Evolutionary conservation across 75 land plant genomes (phyloP), one percentile per base, ranked within the genome.

Genomic region (Chamaecyparis obtusa): DNA sequence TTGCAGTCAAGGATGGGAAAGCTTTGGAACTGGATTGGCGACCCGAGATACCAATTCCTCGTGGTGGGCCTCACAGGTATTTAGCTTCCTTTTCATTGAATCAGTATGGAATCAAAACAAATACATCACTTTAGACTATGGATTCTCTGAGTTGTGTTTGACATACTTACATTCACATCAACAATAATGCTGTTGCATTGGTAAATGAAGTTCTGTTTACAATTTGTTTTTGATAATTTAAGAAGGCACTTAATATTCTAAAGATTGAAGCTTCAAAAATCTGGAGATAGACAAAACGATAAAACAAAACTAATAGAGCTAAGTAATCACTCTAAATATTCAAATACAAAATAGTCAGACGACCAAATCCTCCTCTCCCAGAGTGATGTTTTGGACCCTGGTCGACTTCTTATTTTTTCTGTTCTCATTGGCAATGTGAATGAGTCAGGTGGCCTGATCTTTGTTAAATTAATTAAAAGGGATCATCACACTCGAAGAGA

Each of bases 11-110:
- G 36, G 92, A 96, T 90, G 99, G 99, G 27, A 94, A 93, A 90
- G 99, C 92, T 3, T 77, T 98, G 88, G 99, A 96, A 88, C 88
- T 92, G 33, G 88, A 92, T 54, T 98, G 99, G 99, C 51, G 92
- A 83, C 57, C 89, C 37, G 99, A 96, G 85, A 87, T 96, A 55
- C 97, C 97, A 9, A 98, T 98, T 69, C 99, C 98, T 27, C 98
- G 99, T 84, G 99, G 99, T 51, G 99, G 99, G 5, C 99, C 98
- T 24, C 99, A 98, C 89, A 95, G 99, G 99, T 94, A 32, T 86
- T 86, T 90, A 36, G 24, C 80, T 19, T 77, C 80, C 21, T 57
- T 77, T 77, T 77, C 39, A 39, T 77, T 77, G 37, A 37, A 77
- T 77, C 21, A 77, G 19, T 77, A 77, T 17, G 35, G 37, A 17